Base-by-base conservation (phyloP, 345 rosid genomes). In the Chamaenerion angustifolium region DNA sequence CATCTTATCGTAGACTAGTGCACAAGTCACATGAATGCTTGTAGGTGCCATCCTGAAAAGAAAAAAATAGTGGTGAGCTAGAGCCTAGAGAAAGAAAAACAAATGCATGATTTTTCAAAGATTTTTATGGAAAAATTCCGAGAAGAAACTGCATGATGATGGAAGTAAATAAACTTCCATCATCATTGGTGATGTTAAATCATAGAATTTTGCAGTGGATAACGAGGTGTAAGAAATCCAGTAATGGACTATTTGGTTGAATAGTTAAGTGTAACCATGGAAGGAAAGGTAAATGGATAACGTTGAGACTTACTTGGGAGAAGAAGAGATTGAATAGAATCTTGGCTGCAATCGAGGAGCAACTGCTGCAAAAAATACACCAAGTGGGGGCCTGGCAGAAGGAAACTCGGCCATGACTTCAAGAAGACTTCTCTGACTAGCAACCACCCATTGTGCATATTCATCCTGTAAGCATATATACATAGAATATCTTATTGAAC, bases 21-120 rank as follows among this genome's bases (percentile, higher is more conserved):
- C 95, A 80, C 98, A 92, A n/a, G 98, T 88, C 23, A 88, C 96
- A 48, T 92, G 96, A 68, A 92, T 85, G 63, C 80, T 88, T 16
- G 80, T 63, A 19, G 85, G 81, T 27, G 80, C 82, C 81, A 82
- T 75, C 73, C 98, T 92, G 78, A 54, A 69, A 16, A 62, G 10
- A 12, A 55, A 6, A n/a, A 16, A 40, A 21, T 21, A 21, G 37
- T 0, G 11, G n/a, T 52, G 47, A 19, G 37, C 17, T 16, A 9
- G 6, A 23, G 25, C n/a, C n/a, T n/a, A n/a, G n/a, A n/a, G 16
- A 9, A 27, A 23, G 2, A 50, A 42, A 35, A 23, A 49, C 9
- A 12, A 50, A 35, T 12, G 18, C 15, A 9, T 0, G 15, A 31
- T 17, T 27, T 31, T 31, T 31, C 37, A 31, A 1, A 31, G 7